Base-by-base conservation (phyloP, 768 basidiomycete species). In the Rossbeevera mucosa region DNA sequence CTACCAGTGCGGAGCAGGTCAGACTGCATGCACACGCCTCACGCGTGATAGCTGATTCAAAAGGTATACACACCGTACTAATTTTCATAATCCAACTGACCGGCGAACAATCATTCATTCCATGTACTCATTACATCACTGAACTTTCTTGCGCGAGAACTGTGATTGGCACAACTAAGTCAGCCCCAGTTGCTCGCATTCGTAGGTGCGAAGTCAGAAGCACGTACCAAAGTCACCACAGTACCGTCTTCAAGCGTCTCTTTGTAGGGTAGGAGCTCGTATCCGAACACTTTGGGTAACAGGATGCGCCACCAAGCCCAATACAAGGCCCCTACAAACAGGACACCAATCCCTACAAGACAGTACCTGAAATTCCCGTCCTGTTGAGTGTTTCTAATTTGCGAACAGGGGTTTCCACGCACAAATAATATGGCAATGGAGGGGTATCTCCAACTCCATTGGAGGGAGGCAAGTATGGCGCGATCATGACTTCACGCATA, bases 351-450 rank as follows among this genome's bases (percentile, higher is more conserved):
- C 0, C 78, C 80, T 1, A 82, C 76, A 7, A 80, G 67, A 56
- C 77, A 78, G 57, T 81, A 81, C 54, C 78, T 79, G 25, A n/a
- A 18, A 29, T 48, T 41, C 9, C 20, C 48, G 14, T 8, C 26
- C 9, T 6, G 77, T 3, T 41, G 78, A 76, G 59, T 76, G 76
- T 45, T 78, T 70, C 12, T 38, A 20, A 4, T 7, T 7, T 38
- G 16, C 36, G 41, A 29, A 20, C 2, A 1, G 36, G 6, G 43
- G 3, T 13, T 45, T 4, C 12, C 16, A 54, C 58, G 11, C 53
- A 76, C 74, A 81, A 59, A 60, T 82, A 83, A 53, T 83, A 83
- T 3, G 82, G 80, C 28, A 83, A 59, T 13, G 82, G 79, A 11
- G 81, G 80, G 0, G 81, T 81, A 56, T 84, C 81, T 13, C 82